Base-by-base conservation (phyloP, 2,329 filamentous ascomycete species). In the Fusarium sp. region DNA sequence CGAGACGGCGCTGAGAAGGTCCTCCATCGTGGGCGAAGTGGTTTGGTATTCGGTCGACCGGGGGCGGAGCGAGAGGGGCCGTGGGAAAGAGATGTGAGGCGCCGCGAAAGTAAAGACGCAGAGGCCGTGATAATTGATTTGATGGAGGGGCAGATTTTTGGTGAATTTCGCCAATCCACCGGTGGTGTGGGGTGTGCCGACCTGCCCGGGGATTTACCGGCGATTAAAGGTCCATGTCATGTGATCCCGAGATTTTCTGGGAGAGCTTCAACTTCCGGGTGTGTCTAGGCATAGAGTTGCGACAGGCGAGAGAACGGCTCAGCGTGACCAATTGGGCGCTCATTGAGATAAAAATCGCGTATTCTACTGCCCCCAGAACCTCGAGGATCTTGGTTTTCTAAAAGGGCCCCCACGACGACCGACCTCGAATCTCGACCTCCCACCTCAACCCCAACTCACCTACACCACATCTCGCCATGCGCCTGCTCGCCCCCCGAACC, bases 1-100 rank as follows among this genome's bases (percentile, higher is more conserved):
- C 85, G 82, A 80, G 67, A 92, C 88, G 82, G 90, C 88, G 76
- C 77, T 80, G 77, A 85, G 79, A 83, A 86, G 77, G 79, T 85
- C 81, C 78, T 84, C 83, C 83, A 85, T 85, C 71, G 60, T 83
- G 71, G 71, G 74, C 66, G 45, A 73, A 60, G 41, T 76, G 34
- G 65, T 56, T 41, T 69, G 63, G 66, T 66, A 63, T 50, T 70
- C 64, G 66, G 63, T 67, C 70, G 70, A 14, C 63, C 70, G 60
- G 23, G 56, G 48, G 59, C 62, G 69, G 57, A 41, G 64, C 72
- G 71, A 62, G 61, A 66, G 56, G 57, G 25, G 30, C 30, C 50
- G 60, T 66, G 61, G 60, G 58, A 32, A 68, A 56, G 71, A 27
- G 30, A 61, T 50, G 56, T 78, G 78, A 77, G 75, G 76, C 77